Conservation (phyloP, 1,284 basidiomycete genomes). For the Irpex lacteus region DNA sequence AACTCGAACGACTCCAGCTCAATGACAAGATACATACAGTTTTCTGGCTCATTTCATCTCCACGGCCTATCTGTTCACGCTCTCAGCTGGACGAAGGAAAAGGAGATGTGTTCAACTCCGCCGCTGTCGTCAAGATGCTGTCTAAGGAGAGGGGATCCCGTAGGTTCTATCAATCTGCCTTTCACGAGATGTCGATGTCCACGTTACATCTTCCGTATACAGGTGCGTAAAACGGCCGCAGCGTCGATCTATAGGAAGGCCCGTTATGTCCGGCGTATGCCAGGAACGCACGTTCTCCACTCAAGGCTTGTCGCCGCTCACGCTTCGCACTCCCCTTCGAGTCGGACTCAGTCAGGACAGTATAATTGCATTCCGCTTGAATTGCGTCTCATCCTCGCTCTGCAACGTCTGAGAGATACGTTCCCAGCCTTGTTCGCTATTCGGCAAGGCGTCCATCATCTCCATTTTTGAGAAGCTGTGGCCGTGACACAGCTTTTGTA, state of each 20-base stretch:
- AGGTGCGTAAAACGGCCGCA: neutral
- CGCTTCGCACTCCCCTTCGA: too few relatives aligned
- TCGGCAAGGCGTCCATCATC: neutral
- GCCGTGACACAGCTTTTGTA: neutral
- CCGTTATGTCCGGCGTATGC: neutral
- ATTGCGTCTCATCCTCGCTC: neutral
- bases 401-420: neutral
- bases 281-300: neutral
- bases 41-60: neutral
- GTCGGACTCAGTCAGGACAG: too few relatives aligned
- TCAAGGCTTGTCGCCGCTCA: too few relatives aligned
- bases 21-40: neutral
- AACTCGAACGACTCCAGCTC: neutral
- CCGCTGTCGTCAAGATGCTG: neutral
- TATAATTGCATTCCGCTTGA: neutral
- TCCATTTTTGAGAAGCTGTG: neutral
- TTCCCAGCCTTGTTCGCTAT: neutral
- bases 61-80: neutral
- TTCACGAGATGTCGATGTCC: too few relatives aligned
- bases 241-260: neutral
- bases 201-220: too few relatives aligned
- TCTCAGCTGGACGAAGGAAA: neutral
- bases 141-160: neutral
- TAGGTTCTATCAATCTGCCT: too few relatives aligned
- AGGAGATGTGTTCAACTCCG: neutral